These are phyloP conservation scores for Verticillium nubilum DNA, from an alignment of 2,329 filamentous ascomycete genomes.

Conservation along the genomic window DNA sequence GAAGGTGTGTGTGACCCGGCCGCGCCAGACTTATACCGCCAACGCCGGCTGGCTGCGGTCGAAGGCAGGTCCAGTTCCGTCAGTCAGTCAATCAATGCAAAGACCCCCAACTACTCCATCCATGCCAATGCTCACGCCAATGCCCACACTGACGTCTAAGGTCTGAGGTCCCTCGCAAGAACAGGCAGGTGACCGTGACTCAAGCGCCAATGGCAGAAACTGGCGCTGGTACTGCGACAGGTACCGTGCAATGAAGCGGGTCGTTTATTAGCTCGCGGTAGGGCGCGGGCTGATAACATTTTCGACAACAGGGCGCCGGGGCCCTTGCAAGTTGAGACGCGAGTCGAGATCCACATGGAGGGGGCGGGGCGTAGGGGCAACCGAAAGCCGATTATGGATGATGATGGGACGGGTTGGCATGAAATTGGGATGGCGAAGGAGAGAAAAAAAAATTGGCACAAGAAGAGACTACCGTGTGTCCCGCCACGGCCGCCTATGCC, in stretches of 20 bases:
- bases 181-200: slow-evolving; percentile 7
- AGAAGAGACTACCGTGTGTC: too few relatives aligned
- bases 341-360: background rate
- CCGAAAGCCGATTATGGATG: background rate
- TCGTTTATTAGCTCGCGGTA: background rate
- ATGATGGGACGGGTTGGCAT: background rate
- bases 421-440: background rate
- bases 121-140: background rate
- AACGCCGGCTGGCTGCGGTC: slow-evolving; percentile 2
- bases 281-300: background rate
- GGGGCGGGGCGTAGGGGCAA: background rate
- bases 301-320: background rate
- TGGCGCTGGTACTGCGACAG: background rate
- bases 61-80: background rate
- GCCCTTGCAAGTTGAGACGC: background rate
- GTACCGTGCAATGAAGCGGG: background rate
- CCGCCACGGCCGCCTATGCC: too few relatives aligned
- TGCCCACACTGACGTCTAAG: background rate
- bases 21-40: background rate
- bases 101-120: background rate
- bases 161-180: background rate
- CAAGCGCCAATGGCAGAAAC: slow-evolving; percentile 5
- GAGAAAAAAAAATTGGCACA: background rate
- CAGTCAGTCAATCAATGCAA: background rate
- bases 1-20: background rate